phyloP scores from a whole-genome alignment of 2,329 filamentous ascomycete species.

The Zymoseptoria ardabiliae region DNA sequence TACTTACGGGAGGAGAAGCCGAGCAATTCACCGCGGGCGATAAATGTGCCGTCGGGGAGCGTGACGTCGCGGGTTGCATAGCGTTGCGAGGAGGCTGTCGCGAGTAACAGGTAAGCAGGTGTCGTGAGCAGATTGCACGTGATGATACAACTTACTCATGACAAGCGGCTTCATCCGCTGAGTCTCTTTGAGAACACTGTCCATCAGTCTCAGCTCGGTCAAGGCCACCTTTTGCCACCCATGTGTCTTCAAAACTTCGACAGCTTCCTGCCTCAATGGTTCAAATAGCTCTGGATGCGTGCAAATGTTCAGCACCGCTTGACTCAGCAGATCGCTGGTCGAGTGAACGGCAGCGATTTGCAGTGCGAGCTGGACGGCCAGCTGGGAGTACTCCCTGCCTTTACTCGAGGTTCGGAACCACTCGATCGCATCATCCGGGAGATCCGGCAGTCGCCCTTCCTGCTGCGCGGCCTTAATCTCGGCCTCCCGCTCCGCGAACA shows the following conservation, averaged over 20 bases:
- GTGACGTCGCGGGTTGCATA: slow-evolving; percentile 16
- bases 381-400: slow-evolving; percentile 14
- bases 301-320: slow-evolving; percentile 20
- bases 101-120: background rate
- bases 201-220: slow-evolving; percentile 27
- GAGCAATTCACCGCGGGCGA: slow-evolving; percentile 19
- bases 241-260: slow-evolving; percentile 19
- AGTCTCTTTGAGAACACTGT: slow-evolving; percentile 30
- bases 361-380: slow-evolving; percentile 19
- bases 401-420: slow-evolving; percentile 23
- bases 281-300: slow-evolving; percentile 21
- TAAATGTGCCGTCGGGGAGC: slow-evolving; percentile 22
- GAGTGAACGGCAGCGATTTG: slow-evolving; percentile 24
- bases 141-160: background rate
- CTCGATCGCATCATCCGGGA: slow-evolving; percentile 21
- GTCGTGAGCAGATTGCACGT: background rate
- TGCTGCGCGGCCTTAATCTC: slow-evolving; percentile 12
- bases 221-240: slow-evolving; percentile 27
- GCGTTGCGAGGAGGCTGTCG: slow-evolving; percentile 8
- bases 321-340: slow-evolving; percentile 21
- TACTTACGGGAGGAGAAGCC: slow-evolving; percentile 7
- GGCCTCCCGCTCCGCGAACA: slow-evolving; percentile 20
- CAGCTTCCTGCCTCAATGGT: slow-evolving; percentile 17
- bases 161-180: slow-evolving; percentile 22
- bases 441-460: slow-evolving; percentile 1